Evolutionary conservation across 306 rosid genomes (phyloP).

Genomic region (Malus sieversii): DNA sequence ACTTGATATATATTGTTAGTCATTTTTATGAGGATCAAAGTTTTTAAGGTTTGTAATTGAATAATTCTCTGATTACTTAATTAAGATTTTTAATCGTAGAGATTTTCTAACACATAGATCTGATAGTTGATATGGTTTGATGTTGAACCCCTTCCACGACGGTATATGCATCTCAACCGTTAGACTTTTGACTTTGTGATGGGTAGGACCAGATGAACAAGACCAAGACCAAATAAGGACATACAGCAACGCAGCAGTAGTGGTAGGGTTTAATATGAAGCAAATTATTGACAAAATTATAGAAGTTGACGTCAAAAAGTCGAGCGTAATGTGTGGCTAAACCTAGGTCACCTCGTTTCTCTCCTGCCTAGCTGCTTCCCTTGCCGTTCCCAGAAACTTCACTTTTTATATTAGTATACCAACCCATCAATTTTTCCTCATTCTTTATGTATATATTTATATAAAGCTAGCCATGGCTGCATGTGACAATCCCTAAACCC

Average conservation of each 20-base stretch:
- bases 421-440: neutral
- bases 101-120: neutral
- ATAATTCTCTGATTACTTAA: too few relatives aligned
- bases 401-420: neutral
- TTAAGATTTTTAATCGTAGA: too few relatives aligned
- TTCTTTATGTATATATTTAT: neutral
- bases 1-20: too few relatives aligned
- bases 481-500: neutral
- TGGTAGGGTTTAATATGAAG: neutral
- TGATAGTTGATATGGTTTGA: neutral
- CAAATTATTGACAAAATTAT: neutral
- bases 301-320: slow-evolving; percentile 43
- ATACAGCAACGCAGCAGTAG: neutral
- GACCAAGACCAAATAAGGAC: neutral
- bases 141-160: neutral
- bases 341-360: neutral
- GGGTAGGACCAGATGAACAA: neutral
- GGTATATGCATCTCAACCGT: neutral
- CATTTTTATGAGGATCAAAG: too few relatives aligned
- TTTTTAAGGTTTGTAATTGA: too few relatives aligned
- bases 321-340: slow-evolving; percentile 21
- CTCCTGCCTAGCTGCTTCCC: slow-evolving; percentile 40
- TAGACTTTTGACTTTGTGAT: neutral
- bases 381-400: slow-evolving; percentile 54
- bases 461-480: neutral